Conservation (phyloP, 1,284 basidiomycete species). For the Irpex rosettiformis region DNA sequence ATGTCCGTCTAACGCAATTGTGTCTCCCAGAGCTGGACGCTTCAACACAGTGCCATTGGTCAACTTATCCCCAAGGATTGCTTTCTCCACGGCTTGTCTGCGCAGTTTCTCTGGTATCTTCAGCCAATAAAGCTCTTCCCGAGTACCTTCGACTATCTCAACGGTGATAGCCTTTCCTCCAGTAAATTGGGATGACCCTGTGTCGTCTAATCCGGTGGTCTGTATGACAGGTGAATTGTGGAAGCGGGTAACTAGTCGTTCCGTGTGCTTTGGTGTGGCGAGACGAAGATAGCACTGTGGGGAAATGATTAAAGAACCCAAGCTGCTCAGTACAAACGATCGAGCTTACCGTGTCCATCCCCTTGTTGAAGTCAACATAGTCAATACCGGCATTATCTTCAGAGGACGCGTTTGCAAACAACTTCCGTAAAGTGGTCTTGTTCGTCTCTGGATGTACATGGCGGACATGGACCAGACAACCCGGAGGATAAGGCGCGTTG, state of each 20-base stretch:
- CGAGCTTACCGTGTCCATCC: constrained; percentile 61
- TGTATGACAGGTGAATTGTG: constrained; percentile 35
- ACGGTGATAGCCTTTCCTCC: constrained; percentile 34
- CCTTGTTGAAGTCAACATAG: constrained; percentile 76
- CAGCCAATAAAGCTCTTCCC: constrained; percentile 74
- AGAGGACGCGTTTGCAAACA: constrained; percentile 46
- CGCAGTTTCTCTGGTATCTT: constrained; percentile 72
- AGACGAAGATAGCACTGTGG: constrained; percentile 76
- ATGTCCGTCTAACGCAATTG: not conserved
- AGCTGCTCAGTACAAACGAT: not conserved
- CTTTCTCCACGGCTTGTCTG: constrained; percentile 54
- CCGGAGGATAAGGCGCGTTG: constrained; percentile 49
- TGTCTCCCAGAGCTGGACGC: not conserved
- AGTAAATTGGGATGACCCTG: constrained; percentile 9
- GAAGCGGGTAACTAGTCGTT: constrained; percentile 45
- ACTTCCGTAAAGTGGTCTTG: constrained; percentile 66
- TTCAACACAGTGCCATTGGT: not conserved
- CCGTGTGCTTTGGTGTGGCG: constrained; percentile 45
- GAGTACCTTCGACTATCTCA: constrained; percentile 57
- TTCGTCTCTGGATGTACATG: constrained; percentile 71
- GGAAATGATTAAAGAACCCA: not conserved
- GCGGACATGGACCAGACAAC: constrained; percentile 66
- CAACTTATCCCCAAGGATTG: constrained; percentile 13
- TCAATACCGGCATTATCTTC: constrained; percentile 42
- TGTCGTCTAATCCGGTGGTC: constrained; percentile 20